Evolutionary conservation across 1,284 basidiomycete species (phyloP).

Genomic region (Psilocybe mexicana): DNA sequence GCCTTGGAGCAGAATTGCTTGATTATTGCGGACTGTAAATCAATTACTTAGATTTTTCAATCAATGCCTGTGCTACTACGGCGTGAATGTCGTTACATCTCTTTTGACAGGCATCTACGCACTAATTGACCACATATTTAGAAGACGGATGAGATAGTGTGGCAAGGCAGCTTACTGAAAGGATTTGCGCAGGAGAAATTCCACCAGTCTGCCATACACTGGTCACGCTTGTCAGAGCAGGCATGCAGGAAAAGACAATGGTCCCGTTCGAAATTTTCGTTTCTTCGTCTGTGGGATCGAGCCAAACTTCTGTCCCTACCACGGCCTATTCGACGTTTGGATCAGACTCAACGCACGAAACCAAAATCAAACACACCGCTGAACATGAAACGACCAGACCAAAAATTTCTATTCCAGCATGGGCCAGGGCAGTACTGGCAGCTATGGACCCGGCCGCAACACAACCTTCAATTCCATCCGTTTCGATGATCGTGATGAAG

Average conservation of each 20-base stretch:
- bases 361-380: constrained; percentile 48
- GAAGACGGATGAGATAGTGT: not conserved
- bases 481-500: constrained; percentile 89
- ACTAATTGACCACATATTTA: constrained; percentile 38
- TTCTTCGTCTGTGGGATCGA: constrained; percentile 84
- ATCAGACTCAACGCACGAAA: constrained; percentile 6
- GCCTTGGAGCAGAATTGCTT: too few species aligned
- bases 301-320: constrained; percentile 54
- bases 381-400: constrained; percentile 82
- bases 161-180: constrained; percentile 45
- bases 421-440: constrained; percentile 86
- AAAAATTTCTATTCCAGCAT: constrained; percentile 86
- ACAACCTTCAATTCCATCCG: constrained; percentile 84
- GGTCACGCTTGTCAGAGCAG: constrained; percentile 87
- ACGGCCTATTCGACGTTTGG: constrained; percentile 44
- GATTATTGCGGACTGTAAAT: not conserved
- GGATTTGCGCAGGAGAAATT: constrained; percentile 48
- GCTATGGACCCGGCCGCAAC: constrained; percentile 85
- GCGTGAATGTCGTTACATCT: constrained; percentile 74
- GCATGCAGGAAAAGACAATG: constrained; percentile 80
- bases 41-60: constrained; percentile 37
- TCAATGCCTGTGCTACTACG: constrained; percentile 68
- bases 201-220: constrained; percentile 80
- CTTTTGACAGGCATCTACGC: constrained; percentile 65
- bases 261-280: constrained; percentile 54